phyloP scores from a whole-genome alignment of 2,329 filamentous ascomycete species.

The Talaromyces funiculosus region DNA sequence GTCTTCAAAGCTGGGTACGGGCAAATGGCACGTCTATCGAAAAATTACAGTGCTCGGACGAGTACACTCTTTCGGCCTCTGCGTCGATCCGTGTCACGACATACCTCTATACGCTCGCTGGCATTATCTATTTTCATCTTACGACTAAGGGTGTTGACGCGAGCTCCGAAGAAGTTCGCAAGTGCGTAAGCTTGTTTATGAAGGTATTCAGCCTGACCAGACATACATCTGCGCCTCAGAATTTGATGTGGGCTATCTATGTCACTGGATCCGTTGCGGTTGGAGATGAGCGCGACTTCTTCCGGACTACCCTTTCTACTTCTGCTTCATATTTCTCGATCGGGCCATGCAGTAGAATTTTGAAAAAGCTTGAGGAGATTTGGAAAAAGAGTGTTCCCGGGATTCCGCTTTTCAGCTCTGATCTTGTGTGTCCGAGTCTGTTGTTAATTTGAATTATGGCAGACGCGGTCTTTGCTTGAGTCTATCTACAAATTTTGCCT shows the following conservation, averaged over 20 bases:
- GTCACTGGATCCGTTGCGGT: background rate
- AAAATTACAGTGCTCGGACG: background rate
- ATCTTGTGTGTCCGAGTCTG: background rate
- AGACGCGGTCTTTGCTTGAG: background rate
- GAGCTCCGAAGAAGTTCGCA: background rate
- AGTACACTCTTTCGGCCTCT: slow-evolving; percentile 1
- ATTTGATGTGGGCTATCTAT: background rate
- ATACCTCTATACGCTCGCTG: background rate
- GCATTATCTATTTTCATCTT: background rate
- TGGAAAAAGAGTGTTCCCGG: background rate
- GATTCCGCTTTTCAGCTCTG: background rate
- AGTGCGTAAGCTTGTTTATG: background rate
- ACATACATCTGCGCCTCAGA: background rate
- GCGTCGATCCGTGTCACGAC: slow-evolving; percentile 1
- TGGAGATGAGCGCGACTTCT: background rate
- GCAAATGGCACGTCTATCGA: background rate
- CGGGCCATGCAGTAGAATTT: background rate
- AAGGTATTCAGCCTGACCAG: background rate
- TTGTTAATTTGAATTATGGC: background rate
- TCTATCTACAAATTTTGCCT: too few species aligned
- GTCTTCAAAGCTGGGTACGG: background rate
- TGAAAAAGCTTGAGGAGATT: slow-evolving; percentile 3
- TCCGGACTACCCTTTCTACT: background rate
- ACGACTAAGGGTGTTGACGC: background rate
- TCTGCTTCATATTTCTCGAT: slow-evolving; percentile 7